Evolutionary conservation across 805 yeast species (phyloP), one percentile per base, ranked within the genome.

Genomic region (Saccharomycopsis guyanensis): DNA sequence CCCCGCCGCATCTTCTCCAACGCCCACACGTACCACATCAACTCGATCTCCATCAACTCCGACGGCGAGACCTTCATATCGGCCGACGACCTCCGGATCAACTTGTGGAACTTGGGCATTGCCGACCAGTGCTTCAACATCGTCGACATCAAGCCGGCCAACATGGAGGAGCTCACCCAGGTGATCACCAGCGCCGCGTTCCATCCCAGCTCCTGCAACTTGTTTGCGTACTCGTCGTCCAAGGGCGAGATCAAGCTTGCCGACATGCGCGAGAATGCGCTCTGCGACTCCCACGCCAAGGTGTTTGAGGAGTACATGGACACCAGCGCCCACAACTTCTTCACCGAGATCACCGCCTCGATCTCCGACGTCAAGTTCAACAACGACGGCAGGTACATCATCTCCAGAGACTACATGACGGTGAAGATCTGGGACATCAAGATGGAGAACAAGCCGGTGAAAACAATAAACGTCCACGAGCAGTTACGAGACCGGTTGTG

Each of bases 141-240:
- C 55, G 97, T 93, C 49, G 98, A 93, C 66, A 93, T 93, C 59
- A 88, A 94, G 64, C 99, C 99, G 7, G 86, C 88, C 4, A 88
- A 88, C 65, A 94, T 93, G 98, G 99, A 93, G 69, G 99, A 93
- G 67, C 75, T 93, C 57, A 91, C 98, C 7, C 98, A 93, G 65
- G 98, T 93, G 43, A 91, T 93, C 54, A 93, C 99, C 15, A 77
- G 89, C 59, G 94, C 97, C 2, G 96, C 89, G 63, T 93, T 93
- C 69, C 97, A 94, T 64, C 98, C 99, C 13, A 66, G 70, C 39
- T 80, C 81, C 61, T 93, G 99, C 71, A 93, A 93, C 63, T 69
- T 85, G 58, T 91, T 93, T 66, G 88, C 91, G 88, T 91, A 93
- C 68, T 82, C 96, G 4, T 84, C 95, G 10, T 84, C 95, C 44